These are phyloP conservation scores for Panicum hallii DNA, from an alignment of 202 grass and related monocot genomes.

Conservation along the genomic window DNA sequence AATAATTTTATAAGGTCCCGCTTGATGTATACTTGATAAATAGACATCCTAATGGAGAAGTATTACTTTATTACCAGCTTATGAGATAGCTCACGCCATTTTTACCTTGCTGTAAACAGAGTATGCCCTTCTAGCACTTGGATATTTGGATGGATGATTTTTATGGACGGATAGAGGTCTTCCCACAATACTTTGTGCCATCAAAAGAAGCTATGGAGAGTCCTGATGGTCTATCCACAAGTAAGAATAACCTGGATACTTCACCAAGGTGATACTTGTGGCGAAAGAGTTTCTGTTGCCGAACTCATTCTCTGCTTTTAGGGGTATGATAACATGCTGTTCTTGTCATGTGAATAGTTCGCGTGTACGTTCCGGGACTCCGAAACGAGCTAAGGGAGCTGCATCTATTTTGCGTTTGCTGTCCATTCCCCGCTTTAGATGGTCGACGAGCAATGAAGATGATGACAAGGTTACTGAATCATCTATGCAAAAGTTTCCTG, in stretches of 20 bases:
- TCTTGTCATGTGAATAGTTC: conserved; percentile 48
- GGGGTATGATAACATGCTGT: conserved; percentile 20
- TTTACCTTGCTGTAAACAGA: conserved; percentile 41
- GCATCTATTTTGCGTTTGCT: conserved; percentile 75
- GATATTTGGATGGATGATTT: conserved; percentile 85
- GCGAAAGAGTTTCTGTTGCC: not conserved
- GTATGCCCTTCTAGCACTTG: conserved; percentile 44
- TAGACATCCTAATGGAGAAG: conserved; percentile 3
- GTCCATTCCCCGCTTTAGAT: conserved; percentile 69
- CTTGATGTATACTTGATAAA: not conserved
- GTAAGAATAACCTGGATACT: conserved; percentile 54
- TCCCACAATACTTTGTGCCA: conserved; percentile 75
- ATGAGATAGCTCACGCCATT: not conserved
- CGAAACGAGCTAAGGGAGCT: conserved; percentile 79
- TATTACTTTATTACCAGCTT: not conserved
- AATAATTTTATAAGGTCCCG: not conserved
- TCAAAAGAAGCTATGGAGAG: conserved; percentile 53
- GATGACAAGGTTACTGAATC: conserved; percentile 74
- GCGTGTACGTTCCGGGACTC: conserved; percentile 57
- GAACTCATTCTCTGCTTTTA: conserved; percentile 13
- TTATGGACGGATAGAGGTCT: conserved; percentile 79
- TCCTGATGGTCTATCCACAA: conserved; percentile 50
- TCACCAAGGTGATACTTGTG: conserved; percentile 62
- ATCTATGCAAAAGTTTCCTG: not conserved
- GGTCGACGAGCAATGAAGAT: conserved; percentile 68